Evolutionary conservation across 2,329 filamentous ascomycete species (phyloP).

Genomic region (Ramularia endophylla): DNA sequence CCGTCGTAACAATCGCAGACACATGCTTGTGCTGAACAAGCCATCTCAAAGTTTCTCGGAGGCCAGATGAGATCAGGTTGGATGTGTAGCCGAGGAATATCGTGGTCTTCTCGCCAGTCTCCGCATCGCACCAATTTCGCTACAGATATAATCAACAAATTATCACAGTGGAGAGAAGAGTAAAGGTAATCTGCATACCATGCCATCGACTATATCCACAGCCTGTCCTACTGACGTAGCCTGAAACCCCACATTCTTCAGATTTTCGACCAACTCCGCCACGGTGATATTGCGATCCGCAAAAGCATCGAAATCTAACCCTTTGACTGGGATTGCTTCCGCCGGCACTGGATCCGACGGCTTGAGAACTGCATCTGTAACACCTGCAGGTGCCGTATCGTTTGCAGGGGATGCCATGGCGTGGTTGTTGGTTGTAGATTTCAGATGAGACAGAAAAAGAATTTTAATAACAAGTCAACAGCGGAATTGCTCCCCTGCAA

Average conservation of each 20-base stretch:
- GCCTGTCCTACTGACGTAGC: slow-evolving; percentile 78
- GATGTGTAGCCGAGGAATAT: slow-evolving; percentile 98
- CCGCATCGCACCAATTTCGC: slow-evolving; percentile 75
- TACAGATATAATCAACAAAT: slow-evolving; percentile 31
- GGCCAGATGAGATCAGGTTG: slow-evolving; percentile 92
- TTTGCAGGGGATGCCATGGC: slow-evolving; percentile 25
- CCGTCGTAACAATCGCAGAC: slow-evolving; percentile 89
- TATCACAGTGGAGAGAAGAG: slow-evolving; percentile 1
- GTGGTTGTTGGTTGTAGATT: slow-evolving; percentile 1
- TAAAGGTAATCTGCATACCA: slow-evolving; percentile 55
- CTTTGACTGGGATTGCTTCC: slow-evolving; percentile 73
- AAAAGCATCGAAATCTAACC: slow-evolving; percentile 86
- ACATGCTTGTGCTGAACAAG: slow-evolving; percentile 90
- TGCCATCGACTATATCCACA: slow-evolving; percentile 86
- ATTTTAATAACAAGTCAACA: too few relatives aligned
- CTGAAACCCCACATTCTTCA: slow-evolving; percentile 83
- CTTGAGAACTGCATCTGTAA: slow-evolving; percentile 75
- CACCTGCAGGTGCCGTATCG: slow-evolving; percentile 38
- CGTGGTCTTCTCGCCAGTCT: slow-evolving; percentile 73
- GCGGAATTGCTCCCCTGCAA: too few relatives aligned
- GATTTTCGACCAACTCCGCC: slow-evolving; percentile 73
- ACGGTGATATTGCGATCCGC: slow-evolving; percentile 71
- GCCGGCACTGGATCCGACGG: slow-evolving; percentile 75
- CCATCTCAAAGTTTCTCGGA: slow-evolving; percentile 86
- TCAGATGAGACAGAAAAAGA: slow-evolving; percentile 3